Base-by-base conservation (phyloP, 768 basidiomycete genomes). In the Podaxis carcinomalis region DNA sequence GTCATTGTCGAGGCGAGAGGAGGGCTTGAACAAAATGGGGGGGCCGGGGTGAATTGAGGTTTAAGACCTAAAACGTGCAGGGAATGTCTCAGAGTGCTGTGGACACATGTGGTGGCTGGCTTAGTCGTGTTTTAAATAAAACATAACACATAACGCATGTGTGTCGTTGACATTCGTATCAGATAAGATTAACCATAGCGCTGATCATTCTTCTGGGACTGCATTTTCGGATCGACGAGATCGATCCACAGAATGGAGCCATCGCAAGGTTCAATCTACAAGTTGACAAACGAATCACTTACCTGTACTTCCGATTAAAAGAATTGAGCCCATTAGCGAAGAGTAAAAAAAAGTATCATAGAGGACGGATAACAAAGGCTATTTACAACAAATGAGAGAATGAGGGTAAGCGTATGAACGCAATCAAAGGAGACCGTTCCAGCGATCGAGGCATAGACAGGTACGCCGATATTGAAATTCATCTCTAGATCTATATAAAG, bases 401-500 rank as follows among this genome's bases (percentile, higher is more conserved):
- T 14, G 19, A 19, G 42, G 42, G 14, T 16, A 44, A 44, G 7
- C 42, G 42, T 19, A 32, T 9, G 32, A 32, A 32, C 3, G 32
- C 32, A 32, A 32, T 32, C 32, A 32, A 32, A 44, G 42, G 19
- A 44, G 42, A 44, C 5, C 42, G 16, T 44, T 13, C 39, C 11
- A 44, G 42, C 42, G 42, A 44, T 44, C 42, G 19, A 44, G n/a
- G 42, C 16, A 44, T 44, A 19, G 42, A 44, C 5, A 19, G 6
- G 42, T 44, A n/a, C n/a, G 5, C 16, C 19, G 51, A 52, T 52
- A 51, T 16, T 52, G 28, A 35, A 52, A 52, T 52, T 44, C 42
- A 44, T 44, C 16, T 52, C 51, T 52, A 52, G 16, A 52, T 52
- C 51, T 52, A 52, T 32, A 52, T 35, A 32, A 52, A 52, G 51